Conservation (phyloP, 257 asterid species). For the Solanum stenotomum region DNA sequence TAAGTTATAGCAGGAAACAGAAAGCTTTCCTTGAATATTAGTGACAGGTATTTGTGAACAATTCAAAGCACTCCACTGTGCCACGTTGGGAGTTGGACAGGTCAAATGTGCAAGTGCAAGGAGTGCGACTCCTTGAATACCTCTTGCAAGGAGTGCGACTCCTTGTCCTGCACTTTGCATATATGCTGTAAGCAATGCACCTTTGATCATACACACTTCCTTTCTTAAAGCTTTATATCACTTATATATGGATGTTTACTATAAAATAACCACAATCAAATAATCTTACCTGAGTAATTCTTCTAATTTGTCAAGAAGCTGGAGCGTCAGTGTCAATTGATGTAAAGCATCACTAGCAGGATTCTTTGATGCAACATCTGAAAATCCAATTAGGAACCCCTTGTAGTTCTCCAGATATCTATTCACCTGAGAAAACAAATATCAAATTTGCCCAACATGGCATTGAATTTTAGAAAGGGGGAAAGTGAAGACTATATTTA, state of each 20-base stretch:
- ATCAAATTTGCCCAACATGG: no score
- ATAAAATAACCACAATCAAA: not conserved
- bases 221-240: not conserved
- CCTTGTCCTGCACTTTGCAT: not conserved
- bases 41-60: not conserved
- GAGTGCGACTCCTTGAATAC: no score
- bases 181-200: not conserved
- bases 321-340: slow-evolving; percentile 53
- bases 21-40: not conserved
- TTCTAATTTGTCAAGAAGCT: slow-evolving; percentile 59
- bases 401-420: no score
- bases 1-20: not conserved
- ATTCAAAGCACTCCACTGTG: not conserved
- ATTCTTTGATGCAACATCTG: no score
- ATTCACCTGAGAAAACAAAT: not conserved
- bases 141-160: not conserved
- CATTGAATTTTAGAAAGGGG: no score
- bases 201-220: not conserved
- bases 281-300: slow-evolving; percentile 47
- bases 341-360: slow-evolving; percentile 38
- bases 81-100: no score
- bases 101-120: no score
- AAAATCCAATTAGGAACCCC: no score
- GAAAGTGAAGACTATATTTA: no score
- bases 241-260: not conserved